Evolutionary conservation across 2,329 filamentous ascomycete genomes (phyloP).

Genomic region (Exophiala mesophila): DNA sequence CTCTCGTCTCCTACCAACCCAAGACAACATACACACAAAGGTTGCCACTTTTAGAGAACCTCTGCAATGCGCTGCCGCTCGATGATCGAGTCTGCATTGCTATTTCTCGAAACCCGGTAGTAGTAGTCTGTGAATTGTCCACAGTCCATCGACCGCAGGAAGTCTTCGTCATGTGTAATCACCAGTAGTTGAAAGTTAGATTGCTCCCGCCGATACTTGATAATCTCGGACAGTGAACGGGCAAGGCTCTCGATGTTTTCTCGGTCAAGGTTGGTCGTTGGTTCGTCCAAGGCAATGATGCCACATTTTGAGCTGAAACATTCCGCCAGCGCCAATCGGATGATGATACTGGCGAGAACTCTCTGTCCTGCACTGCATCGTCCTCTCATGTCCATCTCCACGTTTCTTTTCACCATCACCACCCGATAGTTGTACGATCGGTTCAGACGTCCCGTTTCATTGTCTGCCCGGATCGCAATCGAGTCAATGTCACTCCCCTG

Average conservation of each 20-base stretch:
- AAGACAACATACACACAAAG: no score
- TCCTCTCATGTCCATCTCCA: conserved; percentile 99
- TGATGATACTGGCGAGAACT: conserved; percentile 94
- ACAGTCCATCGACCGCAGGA: conserved; percentile 87
- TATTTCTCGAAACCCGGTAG: conserved; percentile 77
- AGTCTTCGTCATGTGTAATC: conserved; percentile 98
- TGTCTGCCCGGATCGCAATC: conserved; percentile 89
- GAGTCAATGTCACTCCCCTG: conserved; percentile 96
- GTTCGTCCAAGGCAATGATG: conserved; percentile 92
- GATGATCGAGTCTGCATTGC: conserved; percentile 83
- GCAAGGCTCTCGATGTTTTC: conserved; percentile 93
- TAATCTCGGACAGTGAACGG: conserved; percentile 78
- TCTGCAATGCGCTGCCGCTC: conserved; percentile 55
- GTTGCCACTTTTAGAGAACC: no score
- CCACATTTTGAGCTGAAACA: conserved; percentile 96
- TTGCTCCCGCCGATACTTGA: conserved; percentile 75
- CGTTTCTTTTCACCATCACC: conserved; percentile 95
- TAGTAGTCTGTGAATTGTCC: conserved; percentile 90
- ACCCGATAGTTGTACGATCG: conserved; percentile 95
- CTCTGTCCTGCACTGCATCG: conserved; percentile 96
- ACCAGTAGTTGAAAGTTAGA: conserved; percentile 96
- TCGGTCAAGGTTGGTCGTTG: conserved; percentile 90
- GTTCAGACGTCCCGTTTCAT: conserved; percentile 61
- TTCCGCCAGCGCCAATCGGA: conserved; percentile 90
- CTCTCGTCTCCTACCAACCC: no score